Base-by-base conservation (phyloP, 2,329 filamentous ascomycete genomes). In the Penicillium capsulatum region DNA sequence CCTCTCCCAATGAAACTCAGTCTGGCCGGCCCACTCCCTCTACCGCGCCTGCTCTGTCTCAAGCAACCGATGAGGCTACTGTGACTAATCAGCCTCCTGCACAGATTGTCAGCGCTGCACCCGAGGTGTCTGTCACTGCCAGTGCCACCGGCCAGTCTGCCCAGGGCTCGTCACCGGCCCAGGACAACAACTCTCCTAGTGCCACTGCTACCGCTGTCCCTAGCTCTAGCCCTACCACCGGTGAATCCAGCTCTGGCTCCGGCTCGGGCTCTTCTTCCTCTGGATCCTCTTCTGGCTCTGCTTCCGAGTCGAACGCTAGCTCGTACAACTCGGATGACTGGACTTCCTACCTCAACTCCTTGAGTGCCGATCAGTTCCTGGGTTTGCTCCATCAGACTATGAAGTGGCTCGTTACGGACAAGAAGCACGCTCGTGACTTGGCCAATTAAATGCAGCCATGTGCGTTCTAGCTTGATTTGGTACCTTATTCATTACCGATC, bases 321-420 rank as follows among this genome's bases (percentile, higher is more conserved):
- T n/a, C 42, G 9, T 44, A 45, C 40, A 40, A 43, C 36, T 42
- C 47, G 45, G 42, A 34, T 37, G 49, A 53, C 40, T 50, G 45
- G 40, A 48, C 46, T 19, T 44, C 52, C 9, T 63, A 60, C 48
- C 58, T 63, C 40, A 52, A 47, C 51, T 59, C 58, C 31, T 45
- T 63, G 40, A 59, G 48, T 35, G 53, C 60, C 17, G 55, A 59
- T 3, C 47, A 62, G 48, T 52, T 61, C 44, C 48, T 63, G 42
- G 52, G 35, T 38, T 27, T 55, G 13, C 42, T 63, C 35, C 55
- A 52, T 36, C 39, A 59, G 39, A 63, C 60, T 19, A 31, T 60
- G 31, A 54, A 53, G 41, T 63, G 60, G 60, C 47, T 63, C 34
- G 52, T 60, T 45, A 55, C 51, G 14, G 52, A 61, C 36, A 57